These are phyloP conservation scores for Rhytidhysteron rufulum DNA, from an alignment of 2,329 filamentous ascomycete genomes.

Conservation along the genomic window DNA sequence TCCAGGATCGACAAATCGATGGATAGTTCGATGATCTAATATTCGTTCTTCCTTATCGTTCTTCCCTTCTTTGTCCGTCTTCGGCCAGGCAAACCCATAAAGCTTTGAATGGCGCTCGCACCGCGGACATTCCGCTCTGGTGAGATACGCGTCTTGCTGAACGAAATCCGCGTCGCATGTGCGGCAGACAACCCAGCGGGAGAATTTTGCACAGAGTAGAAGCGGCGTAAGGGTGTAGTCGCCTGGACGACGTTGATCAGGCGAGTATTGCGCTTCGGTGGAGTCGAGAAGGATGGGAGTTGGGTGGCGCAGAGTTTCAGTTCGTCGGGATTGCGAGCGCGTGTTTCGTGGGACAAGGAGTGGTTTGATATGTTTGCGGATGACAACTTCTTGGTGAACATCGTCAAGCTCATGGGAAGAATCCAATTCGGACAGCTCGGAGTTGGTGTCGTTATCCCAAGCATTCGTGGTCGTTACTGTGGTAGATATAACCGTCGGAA, in stretches of 20 bases:
- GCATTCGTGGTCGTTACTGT: neutral
- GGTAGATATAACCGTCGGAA: slow-evolving; percentile 18
- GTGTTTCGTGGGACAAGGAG: slow-evolving; percentile 26
- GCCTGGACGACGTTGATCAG: slow-evolving; percentile 36
- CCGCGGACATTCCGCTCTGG: slow-evolving; percentile 78
- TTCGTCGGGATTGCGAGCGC: slow-evolving; percentile 31
- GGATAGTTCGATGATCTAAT: slow-evolving; percentile 80
- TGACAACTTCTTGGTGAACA: slow-evolving; percentile 30
- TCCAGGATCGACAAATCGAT: slow-evolving; percentile 76
- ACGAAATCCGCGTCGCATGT: slow-evolving; percentile 81
- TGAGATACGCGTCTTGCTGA: slow-evolving; percentile 83
- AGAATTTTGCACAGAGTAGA: slow-evolving; percentile 71
- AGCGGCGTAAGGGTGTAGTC: slow-evolving; percentile 75
- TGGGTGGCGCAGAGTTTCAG: slow-evolving; percentile 20
- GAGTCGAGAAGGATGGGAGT: slow-evolving; percentile 23
- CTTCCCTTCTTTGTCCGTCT: slow-evolving; percentile 77
- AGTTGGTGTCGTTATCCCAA: slow-evolving; percentile 20
- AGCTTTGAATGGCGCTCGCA: slow-evolving; percentile 95
- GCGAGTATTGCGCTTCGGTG: slow-evolving; percentile 16
- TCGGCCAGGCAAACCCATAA: slow-evolving; percentile 94
- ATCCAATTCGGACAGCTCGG: slow-evolving; percentile 39
- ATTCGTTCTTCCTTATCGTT: slow-evolving; percentile 66
- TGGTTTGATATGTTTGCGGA: slow-evolving; percentile 25
- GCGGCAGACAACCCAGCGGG: slow-evolving; percentile 83
- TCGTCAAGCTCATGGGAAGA: slow-evolving; percentile 37